Evolutionary conservation across 2,329 filamentous ascomycete species (phyloP).

Genomic region (Alternaria triticimaculans): DNA sequence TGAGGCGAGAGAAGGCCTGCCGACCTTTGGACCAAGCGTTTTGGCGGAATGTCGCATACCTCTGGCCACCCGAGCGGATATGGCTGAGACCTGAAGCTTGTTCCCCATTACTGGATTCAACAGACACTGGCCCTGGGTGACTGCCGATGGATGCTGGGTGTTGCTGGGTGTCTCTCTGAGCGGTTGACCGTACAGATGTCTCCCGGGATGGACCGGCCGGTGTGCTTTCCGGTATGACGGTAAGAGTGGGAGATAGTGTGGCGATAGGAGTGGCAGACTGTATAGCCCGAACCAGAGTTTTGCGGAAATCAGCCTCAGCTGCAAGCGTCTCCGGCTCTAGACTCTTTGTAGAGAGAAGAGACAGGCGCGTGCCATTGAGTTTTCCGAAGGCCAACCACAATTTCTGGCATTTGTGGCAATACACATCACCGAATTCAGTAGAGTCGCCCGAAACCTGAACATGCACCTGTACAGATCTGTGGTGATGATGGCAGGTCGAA

Average conservation of each 20-base stretch:
- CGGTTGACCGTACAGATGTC: conserved; percentile 8
- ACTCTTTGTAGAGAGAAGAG: conserved; percentile 29
- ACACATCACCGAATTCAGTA: conserved; percentile 21
- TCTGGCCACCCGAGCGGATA: neutral
- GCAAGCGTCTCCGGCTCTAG: conserved; percentile 26
- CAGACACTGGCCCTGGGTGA: neutral
- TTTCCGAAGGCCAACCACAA: conserved; percentile 36
- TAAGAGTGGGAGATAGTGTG: conserved; percentile 22
- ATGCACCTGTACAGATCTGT: conserved; percentile 29
- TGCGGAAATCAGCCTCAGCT: conserved; percentile 22
- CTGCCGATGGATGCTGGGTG: neutral
- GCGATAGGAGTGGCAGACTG: conserved; percentile 23
- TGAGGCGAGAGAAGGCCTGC: neutral
- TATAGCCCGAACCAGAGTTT: conserved; percentile 28
- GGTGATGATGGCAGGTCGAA: conserved; percentile 36
- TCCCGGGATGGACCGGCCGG: conserved; percentile 17
- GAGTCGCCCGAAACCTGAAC: conserved; percentile 21
- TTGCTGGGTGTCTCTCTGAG: neutral
- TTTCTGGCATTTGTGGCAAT: conserved; percentile 32
- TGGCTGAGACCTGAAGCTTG: neutral
- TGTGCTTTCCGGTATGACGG: conserved; percentile 23
- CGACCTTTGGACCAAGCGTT: neutral
- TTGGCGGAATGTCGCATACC: neutral
- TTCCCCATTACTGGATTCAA: neutral
- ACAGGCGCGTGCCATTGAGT: conserved; percentile 31